These are phyloP conservation scores for Ramalina peruviana DNA, from an alignment of 495 filamentous ascomycete genomes.

Conservation along the genomic window DNA sequence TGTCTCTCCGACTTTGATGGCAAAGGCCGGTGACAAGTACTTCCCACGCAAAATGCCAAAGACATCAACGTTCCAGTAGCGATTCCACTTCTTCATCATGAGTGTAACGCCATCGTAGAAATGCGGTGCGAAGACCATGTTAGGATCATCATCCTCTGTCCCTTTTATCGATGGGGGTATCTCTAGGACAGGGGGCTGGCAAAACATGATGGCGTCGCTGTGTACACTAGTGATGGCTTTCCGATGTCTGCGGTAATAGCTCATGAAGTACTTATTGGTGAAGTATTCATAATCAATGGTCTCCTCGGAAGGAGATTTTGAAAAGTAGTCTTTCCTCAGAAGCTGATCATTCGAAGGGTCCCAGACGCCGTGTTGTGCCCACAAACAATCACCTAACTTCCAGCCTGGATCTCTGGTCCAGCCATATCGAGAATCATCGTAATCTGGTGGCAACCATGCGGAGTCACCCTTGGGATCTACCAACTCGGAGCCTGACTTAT, in stretches of 20 bases:
- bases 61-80: constrained; percentile 91
- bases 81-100: constrained; percentile 98
- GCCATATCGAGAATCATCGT: constrained; percentile 78
- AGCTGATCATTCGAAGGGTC: constrained; percentile 66
- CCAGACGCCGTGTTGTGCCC: constrained; percentile 97
- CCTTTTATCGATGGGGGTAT: constrained; percentile 80
- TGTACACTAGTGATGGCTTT: constrained; percentile 62
- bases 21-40: constrained; percentile 77
- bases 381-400: constrained; percentile 86
- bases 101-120: constrained; percentile 95
- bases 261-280: constrained; percentile 79
- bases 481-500: constrained; percentile 67
- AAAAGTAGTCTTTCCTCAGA: constrained; percentile 78
- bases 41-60: constrained; percentile 80
- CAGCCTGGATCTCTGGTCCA: constrained; percentile 79
- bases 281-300: constrained; percentile 68
- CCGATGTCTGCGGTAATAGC: constrained; percentile 62
- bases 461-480: constrained; percentile 78
- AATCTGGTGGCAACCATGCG: constrained; percentile 67
- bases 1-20: constrained; percentile 82
- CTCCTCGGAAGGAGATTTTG: constrained; percentile 59
- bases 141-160: constrained; percentile 74
- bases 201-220: constrained; percentile 72
- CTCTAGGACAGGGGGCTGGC: constrained; percentile 84
- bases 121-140: constrained; percentile 85